Evolutionary conservation across 805 yeast genomes (phyloP), one percentile per base, ranked within the genome.

Genomic region (Candida nitratophila): DNA sequence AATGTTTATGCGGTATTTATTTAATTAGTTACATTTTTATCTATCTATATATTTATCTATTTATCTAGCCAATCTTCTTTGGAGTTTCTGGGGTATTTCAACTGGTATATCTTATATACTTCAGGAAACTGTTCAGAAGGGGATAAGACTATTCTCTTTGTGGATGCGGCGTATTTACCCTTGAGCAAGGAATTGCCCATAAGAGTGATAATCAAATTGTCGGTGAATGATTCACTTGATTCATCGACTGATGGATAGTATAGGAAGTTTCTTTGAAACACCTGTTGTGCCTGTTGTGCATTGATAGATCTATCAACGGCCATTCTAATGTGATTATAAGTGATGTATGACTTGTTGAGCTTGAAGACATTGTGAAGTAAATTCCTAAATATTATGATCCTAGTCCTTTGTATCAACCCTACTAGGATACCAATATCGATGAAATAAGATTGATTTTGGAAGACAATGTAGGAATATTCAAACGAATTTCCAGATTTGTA

Each of bases 171-270:
- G 3, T 77, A 53, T 46, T 78, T 79, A 0, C 81, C 84, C 47
- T 71, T 75, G 31, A 80, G 51, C 16, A 77, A 54, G 44, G 73
- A 76, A 45, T 74, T 76, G 47, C 76, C 82, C 35, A 76, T 71
- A n/a, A 80, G 51, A 2, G 76, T 60, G 14, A 74, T 63, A 39
- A 78, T 56, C 8, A 79, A 50, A 42, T 76, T 78, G 47, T 79
- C 83, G 11, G 71, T 66, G 33, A 71, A 61, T 14, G 53, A 40
- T 46, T 77, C 36, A 63, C 43, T 37, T 47, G 52, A 24, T 11
- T 27, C 15, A 44, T 42, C 47, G 31, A 37, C 43, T 32, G 19
- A 47, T 33, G 20, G 21, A 43, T 44, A 38, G 40, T 60, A 61
- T 11, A 56, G 29, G 53, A 52, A 54, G 19, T 30, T 30, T 4